Evolutionary conservation across 2,329 filamentous ascomycete genomes (phyloP).

Genomic region (Alternaria infectoria): DNA sequence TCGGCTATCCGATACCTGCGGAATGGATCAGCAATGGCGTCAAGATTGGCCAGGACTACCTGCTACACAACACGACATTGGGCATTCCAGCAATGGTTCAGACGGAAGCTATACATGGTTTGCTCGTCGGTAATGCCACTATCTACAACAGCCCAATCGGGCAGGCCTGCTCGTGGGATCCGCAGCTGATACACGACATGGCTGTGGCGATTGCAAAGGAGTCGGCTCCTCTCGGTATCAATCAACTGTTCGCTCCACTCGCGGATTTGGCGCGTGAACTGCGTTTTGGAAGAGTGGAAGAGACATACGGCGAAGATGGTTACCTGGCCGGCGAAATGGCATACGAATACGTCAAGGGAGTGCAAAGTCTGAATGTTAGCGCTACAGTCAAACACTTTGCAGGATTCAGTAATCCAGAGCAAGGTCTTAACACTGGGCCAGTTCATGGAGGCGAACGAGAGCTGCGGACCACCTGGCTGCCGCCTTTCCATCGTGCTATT

Average conservation of each 20-base stretch:
- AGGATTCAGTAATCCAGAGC: constrained; percentile 71
- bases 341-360: constrained; percentile 64
- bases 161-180: constrained; percentile 74
- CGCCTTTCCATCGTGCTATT: constrained; percentile 72
- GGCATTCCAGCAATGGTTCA: constrained; percentile 76
- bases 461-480: constrained; percentile 60
- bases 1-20: constrained; percentile 70
- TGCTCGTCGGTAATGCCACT: constrained; percentile 74
- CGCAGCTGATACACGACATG: constrained; percentile 69
- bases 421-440: constrained; percentile 72
- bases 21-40: constrained; percentile 68
- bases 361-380: constrained; percentile 70
- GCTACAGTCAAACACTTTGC: constrained; percentile 80
- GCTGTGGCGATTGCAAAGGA: constrained; percentile 69
- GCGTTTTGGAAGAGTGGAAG: constrained; percentile 75
- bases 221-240: constrained; percentile 70
- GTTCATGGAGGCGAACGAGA: constrained; percentile 64
- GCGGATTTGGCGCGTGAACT: constrained; percentile 74
- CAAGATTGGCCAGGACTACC: constrained; percentile 71
- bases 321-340: constrained; percentile 72
- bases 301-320: constrained; percentile 73
- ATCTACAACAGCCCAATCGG: constrained; percentile 81
- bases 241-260: constrained; percentile 75
- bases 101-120: constrained; percentile 76
- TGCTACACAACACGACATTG: constrained; percentile 68